Evolutionary conservation across 352 stramenopile genomes (phyloP).

Genomic region (Globisporangium okanoganense): DNA sequence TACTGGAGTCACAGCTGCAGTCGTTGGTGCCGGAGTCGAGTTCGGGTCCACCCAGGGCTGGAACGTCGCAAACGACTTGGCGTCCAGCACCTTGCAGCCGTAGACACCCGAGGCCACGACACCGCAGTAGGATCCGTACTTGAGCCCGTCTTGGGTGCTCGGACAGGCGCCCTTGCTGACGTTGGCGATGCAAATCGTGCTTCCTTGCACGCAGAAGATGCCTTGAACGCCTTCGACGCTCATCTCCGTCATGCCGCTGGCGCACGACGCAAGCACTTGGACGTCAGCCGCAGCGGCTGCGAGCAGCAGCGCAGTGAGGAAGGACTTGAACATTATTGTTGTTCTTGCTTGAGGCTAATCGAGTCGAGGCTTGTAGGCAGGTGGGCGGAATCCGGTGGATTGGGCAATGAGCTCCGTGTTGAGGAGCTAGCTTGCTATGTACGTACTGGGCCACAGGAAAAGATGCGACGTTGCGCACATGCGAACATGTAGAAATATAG

Average conservation of each 20-base stretch:
- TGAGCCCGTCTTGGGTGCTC: not conserved
- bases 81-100: conserved; percentile 10
- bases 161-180: conserved; percentile 13
- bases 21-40: not conserved
- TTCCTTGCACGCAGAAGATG: conserved; percentile 11
- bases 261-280: not conserved
- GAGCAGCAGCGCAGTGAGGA: not conserved
- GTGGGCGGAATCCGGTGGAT: not conserved
- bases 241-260: not conserved
- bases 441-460: not conserved
- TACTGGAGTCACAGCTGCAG: not conserved
- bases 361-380: not conserved
- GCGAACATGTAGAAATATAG: too few relatives aligned
- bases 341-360: not conserved
- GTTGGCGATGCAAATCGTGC: conserved; percentile 7
- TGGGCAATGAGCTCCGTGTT: not conserved
- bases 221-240: conserved; percentile 13
- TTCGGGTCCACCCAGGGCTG: not conserved
- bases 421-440: too few relatives aligned
- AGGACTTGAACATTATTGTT: not conserved
- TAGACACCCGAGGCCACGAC: conserved; percentile 7
- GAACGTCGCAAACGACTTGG: conserved; percentile 4
- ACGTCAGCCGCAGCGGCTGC: not conserved
- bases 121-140: conserved; percentile 8
- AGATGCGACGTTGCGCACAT: not conserved